Base-by-base conservation (phyloP, 164 flowering plant species). In the Protea cynaroides region DNA sequence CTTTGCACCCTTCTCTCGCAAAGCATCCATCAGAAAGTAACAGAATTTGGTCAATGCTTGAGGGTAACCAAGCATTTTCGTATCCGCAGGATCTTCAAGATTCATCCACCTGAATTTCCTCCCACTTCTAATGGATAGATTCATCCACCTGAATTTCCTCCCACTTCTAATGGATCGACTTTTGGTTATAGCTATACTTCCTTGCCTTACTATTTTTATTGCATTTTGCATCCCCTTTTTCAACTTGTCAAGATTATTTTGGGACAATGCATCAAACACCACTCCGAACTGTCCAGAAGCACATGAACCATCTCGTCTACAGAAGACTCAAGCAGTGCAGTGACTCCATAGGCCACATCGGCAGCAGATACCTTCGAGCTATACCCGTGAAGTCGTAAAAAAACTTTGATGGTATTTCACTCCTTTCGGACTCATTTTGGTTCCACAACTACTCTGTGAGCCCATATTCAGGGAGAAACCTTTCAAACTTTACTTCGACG, bases 401-500 rank as follows among this genome's bases (percentile, higher is more conserved):
- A 87, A 85, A 40, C 94, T 85, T 67, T 87, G 56, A 70, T 84
- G 85, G 63, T 85, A 87, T 72, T 85, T 82, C 63, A 85, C 85
- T 8, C 46, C 46, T 40, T 12, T 40, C 46, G 8, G 8, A 40
- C 46, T 40, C 46, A 40, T 40, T 9, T 37, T 37, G 80, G 83
- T 52, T 88, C 88, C 5, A n/a, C n/a, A n/a, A n/a, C n/a, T n/a
- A n/a, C n/a, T n/a, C n/a, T n/a, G n/a, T n/a, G n/a, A n/a, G n/a
- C n/a, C n/a, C n/a, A n/a, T n/a, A n/a, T n/a, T n/a, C n/a, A n/a
- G n/a, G n/a, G n/a, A n/a, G n/a, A n/a, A n/a, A n/a, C n/a, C n/a
- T n/a, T n/a, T n/a, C n/a, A n/a, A n/a, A 88, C 50, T 94, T 94
- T n/a, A 94, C 94, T 71, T 89, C 96, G 23, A 78, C 62, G 62